Base-by-base conservation (phyloP, 2,329 filamentous ascomycete species). In the Myriangium duriaei region DNA sequence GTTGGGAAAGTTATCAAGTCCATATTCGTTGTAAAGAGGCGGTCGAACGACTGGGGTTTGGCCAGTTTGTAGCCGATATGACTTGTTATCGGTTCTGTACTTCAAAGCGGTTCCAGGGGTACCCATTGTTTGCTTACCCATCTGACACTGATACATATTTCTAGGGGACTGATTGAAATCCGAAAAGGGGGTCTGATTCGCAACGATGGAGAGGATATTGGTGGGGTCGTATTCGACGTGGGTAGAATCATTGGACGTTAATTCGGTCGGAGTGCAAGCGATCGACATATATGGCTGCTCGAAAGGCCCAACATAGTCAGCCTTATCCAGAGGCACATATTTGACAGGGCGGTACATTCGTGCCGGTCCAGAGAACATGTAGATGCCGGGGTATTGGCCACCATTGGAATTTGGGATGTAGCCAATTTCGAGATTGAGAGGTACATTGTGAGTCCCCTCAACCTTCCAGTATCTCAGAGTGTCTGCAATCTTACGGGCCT, bases 61-160 rank as follows among this genome's bases (percentile, higher is more conserved):
- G 32, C 91, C 91, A 11, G 87, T 95, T 61, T 96, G 91, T 31
- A 98, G 64, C 46, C 82, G 77, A 62, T 98, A 98, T 50, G 83
- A 75, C 65, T 98, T 98, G 73, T 98, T 96, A 64, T 98, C 91
- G 34, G 87, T 93, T 55, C 91, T 78, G 62, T 92, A 82, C 41
- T 76, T 72, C 45, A 88, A 67, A 2, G 88, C 81, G 5, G 87
- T 82, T 41, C 81, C 87, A 3, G 88, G 86, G 15, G 91, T 96
- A 59, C 91, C 91, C 91, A 98, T 98, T 0, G 88, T 87, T 65
- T 98, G 91, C 60, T 98, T 98, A 65, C 85, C 86, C 91, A 96
- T 96, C 69, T 96, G 91, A 65, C 87, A 95, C 58, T 93, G 84
- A 58, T 96, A 98, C 88, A 96, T 96, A 63, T 98, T 98, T 72